phyloP scores from a whole-genome alignment of 2,329 filamentous ascomycete genomes.

The Neonectria neomacrospora region DNA sequence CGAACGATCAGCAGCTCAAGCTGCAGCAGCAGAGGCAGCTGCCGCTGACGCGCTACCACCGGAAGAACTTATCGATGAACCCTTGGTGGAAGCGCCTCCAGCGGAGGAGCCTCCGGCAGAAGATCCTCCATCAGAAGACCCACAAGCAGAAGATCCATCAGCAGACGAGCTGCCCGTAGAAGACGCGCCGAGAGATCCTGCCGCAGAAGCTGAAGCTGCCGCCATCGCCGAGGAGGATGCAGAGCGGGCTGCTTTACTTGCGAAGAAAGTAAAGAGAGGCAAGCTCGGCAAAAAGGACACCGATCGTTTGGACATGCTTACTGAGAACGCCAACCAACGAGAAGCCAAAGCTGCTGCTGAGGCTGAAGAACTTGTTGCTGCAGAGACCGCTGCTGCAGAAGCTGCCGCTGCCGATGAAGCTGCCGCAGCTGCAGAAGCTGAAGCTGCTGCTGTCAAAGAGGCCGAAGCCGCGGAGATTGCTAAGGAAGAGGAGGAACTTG shows the following conservation, averaged over 20 bases:
- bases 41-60: slow-evolving; percentile 4
- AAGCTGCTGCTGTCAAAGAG: slow-evolving; percentile 53
- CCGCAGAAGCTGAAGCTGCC: slow-evolving; percentile 31
- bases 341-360: slow-evolving; percentile 32
- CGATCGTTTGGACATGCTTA: slow-evolving; percentile 35
- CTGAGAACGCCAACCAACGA: slow-evolving; percentile 33
- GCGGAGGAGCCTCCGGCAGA: slow-evolving; percentile 27
- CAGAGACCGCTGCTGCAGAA: slow-evolving; percentile 29
- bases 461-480: slow-evolving; percentile 39
- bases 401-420: slow-evolving; percentile 42
- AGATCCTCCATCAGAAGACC: slow-evolving; percentile 24
- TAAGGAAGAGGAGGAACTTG: slow-evolving; percentile 43
- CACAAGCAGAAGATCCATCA: background rate
- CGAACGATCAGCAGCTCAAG: slow-evolving; percentile 21
- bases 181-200: background rate
- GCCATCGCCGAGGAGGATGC: slow-evolving; percentile 36
- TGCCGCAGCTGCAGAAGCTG: slow-evolving; percentile 51
- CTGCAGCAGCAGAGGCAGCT: slow-evolving; percentile 22
- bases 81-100: slow-evolving; percentile 30
- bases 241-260: slow-evolving; percentile 33
- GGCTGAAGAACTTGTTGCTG: slow-evolving; percentile 26
- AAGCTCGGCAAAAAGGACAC: slow-evolving; percentile 39
- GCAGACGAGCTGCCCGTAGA: background rate
- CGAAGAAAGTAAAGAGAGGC: slow-evolving; percentile 39
- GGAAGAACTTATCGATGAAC: slow-evolving; percentile 12